These are phyloP conservation scores for Candida orba DNA, from an alignment of 805 yeast species.

Conservation along the genomic window DNA sequence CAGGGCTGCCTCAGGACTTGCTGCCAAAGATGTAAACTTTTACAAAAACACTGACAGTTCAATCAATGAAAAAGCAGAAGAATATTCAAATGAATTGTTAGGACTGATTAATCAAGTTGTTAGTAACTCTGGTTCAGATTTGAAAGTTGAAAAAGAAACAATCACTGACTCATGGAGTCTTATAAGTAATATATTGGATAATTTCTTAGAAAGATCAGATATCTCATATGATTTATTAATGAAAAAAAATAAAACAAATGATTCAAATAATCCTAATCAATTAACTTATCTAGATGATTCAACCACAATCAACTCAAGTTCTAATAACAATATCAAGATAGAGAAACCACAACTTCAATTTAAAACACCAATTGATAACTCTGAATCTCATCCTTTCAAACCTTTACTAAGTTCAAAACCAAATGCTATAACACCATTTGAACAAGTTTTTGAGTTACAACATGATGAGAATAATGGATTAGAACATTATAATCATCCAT, in stretches of 20 bases:
- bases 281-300: slow-evolving; percentile 48
- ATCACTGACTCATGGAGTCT: slow-evolving; percentile 51
- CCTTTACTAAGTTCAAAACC: slow-evolving; percentile 75
- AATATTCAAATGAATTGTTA: slow-evolving; percentile 35
- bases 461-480: slow-evolving; percentile 32
- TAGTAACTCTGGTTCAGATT: slow-evolving; percentile 25
- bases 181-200: slow-evolving; percentile 58
- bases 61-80: slow-evolving; percentile 33
- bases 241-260: slow-evolving; percentile 7
- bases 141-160: slow-evolving; percentile 32
- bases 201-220: slow-evolving; percentile 70
- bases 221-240: slow-evolving; percentile 46
- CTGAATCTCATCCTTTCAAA: slow-evolving; percentile 63
- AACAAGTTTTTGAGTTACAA: slow-evolving; percentile 39
- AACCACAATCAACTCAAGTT: slow-evolving; percentile 7
- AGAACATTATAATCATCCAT: slow-evolving; percentile 77
- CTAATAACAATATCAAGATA: slow-evolving; percentile 26
- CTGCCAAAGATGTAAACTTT: slow-evolving; percentile 77
- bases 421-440: slow-evolving; percentile 49
- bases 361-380: slow-evolving; percentile 53
- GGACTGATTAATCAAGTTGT: slow-evolving; percentile 40
- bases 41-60: slow-evolving; percentile 52
- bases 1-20: slow-evolving; percentile 61
- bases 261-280: slow-evolving; percentile 1
- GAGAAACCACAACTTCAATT: slow-evolving; percentile 69